Conservation (phyloP, 1,284 basidiomycete genomes). For the Ceratorhiza oryzae-sativae region DNA sequence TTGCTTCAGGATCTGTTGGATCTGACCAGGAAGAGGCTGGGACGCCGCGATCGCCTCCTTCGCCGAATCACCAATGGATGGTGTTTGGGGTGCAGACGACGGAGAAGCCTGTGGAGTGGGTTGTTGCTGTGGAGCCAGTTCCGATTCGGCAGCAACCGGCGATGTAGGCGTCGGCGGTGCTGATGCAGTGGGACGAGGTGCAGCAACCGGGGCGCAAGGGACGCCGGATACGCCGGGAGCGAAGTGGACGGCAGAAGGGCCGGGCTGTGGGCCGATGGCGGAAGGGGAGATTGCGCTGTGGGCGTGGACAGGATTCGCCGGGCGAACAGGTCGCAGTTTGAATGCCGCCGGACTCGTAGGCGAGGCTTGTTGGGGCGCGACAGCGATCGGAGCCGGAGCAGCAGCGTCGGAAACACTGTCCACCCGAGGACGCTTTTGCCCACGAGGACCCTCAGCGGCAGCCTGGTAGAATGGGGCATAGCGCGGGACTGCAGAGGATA, state of each 20-base stretch:
- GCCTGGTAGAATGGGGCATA: background rate
- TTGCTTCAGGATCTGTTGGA: background rate
- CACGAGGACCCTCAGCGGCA: background rate
- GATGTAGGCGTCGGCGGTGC: background rate
- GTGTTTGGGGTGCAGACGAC: background rate
- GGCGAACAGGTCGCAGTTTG: slow-evolving; percentile 13
- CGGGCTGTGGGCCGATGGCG: background rate
- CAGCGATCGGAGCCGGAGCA: background rate
- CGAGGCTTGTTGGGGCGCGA: background rate
- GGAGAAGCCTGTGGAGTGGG: background rate
- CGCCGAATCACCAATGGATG: background rate
- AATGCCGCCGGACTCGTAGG: background rate
- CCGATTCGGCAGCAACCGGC: background rate
- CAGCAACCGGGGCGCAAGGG: background rate
- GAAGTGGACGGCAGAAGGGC: background rate
- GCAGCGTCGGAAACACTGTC: background rate
- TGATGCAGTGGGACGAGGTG: background rate
- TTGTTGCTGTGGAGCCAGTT: background rate
- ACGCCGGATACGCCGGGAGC: background rate
- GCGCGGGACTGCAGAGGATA: background rate
- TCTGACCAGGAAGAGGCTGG: background rate
- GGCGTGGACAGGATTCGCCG: background rate
- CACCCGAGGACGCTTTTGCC: slow-evolving; percentile 16
- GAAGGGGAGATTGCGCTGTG: background rate
- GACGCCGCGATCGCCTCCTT: background rate